phyloP scores from a whole-genome alignment of 306 rosid genomes.

The Herpetospermum pedunculosum region DNA sequence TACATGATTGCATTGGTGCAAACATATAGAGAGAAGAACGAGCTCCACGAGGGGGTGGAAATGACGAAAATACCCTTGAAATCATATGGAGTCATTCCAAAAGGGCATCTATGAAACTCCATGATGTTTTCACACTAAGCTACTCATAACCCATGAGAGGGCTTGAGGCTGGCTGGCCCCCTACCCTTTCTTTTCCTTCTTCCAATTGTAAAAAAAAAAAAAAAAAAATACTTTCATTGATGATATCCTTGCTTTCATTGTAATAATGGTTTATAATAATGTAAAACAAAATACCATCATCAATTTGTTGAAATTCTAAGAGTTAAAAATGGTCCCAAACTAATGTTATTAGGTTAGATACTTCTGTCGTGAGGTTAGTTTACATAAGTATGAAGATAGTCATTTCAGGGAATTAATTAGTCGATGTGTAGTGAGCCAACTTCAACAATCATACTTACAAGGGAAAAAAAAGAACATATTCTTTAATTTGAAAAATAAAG shows the following conservation, averaged over 20 bases:
- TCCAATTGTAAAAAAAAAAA: conserved; percentile 17
- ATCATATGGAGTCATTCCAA: neutral
- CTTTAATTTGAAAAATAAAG: neutral
- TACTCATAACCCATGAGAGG: conserved; percentile 65
- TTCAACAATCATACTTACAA: neutral
- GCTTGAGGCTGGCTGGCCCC: conserved; percentile 5
- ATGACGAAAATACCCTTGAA: conserved; percentile 26
- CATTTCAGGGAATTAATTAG: neutral
- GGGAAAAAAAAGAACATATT: neutral
- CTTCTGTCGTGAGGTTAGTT: neutral
- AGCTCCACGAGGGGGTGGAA: conserved; percentile 23
- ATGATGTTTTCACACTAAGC: conserved; percentile 63
- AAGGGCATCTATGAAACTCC: conserved; percentile 27
- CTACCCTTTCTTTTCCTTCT: neutral
- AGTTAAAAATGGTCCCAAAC: conserved; percentile 1
- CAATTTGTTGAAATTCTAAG: conserved; percentile 13
- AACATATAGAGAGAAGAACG: conserved; percentile 18
- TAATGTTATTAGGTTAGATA: neutral
- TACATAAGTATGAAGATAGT: neutral
- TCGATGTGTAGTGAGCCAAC: neutral
- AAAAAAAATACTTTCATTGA: conserved; percentile 17
- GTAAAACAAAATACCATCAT: conserved; percentile 42
- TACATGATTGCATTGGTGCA: conserved; percentile 24
- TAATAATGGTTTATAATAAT: conserved; percentile 33
- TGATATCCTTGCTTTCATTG: conserved; percentile 18